These are phyloP conservation scores for Ehretia macrophylla DNA, from an alignment of 257 asterid genomes.

Conservation along the genomic window DNA sequence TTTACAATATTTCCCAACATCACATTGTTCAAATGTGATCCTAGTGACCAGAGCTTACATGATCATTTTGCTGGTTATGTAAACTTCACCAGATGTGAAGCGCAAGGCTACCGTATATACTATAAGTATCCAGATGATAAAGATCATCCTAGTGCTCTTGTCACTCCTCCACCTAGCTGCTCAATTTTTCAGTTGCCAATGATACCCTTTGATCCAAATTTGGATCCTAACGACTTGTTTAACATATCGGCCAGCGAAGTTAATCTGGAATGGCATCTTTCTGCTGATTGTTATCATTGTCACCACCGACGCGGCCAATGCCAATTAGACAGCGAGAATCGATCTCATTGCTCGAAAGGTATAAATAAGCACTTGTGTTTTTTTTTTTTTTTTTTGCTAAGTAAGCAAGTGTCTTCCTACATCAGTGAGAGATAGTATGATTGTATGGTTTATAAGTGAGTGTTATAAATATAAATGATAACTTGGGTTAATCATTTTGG, in stretches of 20 bases:
- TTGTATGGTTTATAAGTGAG: too few species aligned
- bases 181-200: neutral
- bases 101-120: neutral
- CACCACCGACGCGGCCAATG: neutral
- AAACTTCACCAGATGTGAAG: neutral
- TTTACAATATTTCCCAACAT: neutral
- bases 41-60: neutral
- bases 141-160: too few species aligned
- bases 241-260: neutral
- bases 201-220: neutral
- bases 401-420: too few species aligned
- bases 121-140: neutral
- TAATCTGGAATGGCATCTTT: constrained; percentile 3
- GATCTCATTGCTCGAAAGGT: neutral
- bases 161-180: neutral
- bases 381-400: too few species aligned
- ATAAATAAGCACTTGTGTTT: too few species aligned
- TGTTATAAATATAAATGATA: too few species aligned
- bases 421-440: too few species aligned
- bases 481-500: too few species aligned
- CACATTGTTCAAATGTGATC: constrained; percentile 1
- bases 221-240: neutral
- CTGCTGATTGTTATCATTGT: neutral
- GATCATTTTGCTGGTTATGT: neutral
- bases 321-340: neutral